Percentiles rank a stretch among this genome's conserved stretches.
Evolutionary conservation across 352 stramenopile species (phyloP).

Genomic region (Phytophthora citricola): DNA sequence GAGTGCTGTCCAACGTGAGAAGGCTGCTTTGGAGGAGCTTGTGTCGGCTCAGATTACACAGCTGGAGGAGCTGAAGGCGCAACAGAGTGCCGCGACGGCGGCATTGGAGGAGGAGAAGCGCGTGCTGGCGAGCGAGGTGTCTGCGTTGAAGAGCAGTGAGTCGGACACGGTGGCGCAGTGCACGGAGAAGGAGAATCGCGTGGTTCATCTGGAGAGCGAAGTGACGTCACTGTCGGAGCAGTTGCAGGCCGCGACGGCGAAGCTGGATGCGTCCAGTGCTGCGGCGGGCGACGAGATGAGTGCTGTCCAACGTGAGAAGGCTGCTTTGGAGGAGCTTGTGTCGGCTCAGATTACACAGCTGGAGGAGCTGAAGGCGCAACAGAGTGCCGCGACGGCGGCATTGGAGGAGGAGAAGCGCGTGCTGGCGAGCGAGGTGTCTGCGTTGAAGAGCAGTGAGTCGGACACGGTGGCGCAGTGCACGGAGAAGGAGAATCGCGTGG

Average conservation of each 20-base stretch:
- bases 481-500: slow-evolving; percentile 20
- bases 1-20: slow-evolving; percentile 10
- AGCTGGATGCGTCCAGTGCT: slow-evolving; percentile 28
- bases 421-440: slow-evolving; percentile 30
- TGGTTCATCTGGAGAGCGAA: slow-evolving; percentile 15
- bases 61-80: slow-evolving; percentile 7
- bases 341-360: slow-evolving; percentile 18
- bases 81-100: slow-evolving; percentile 10
- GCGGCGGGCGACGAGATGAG: slow-evolving; percentile 30
- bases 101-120: slow-evolving; percentile 20
- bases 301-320: slow-evolving; percentile 26
- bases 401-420: slow-evolving; percentile 35
- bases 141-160: slow-evolving; percentile 8
- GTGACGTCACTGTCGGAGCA: slow-evolving; percentile 8
- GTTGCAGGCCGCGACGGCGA: slow-evolving; percentile 11
- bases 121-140: slow-evolving; percentile 17
- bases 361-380: slow-evolving; percentile 12
- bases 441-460: slow-evolving; percentile 22
- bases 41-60: slow-evolving; percentile 5
- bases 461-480: slow-evolving; percentile 13
- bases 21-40: slow-evolving; percentile 15
- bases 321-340: slow-evolving; percentile 21
- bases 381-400: slow-evolving; percentile 17
- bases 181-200: slow-evolving; percentile 13
- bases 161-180: slow-evolving; percentile 6